Conservation (phyloP, 2,329 filamentous ascomycete genomes). For the Fusarium chaquense region DNA sequence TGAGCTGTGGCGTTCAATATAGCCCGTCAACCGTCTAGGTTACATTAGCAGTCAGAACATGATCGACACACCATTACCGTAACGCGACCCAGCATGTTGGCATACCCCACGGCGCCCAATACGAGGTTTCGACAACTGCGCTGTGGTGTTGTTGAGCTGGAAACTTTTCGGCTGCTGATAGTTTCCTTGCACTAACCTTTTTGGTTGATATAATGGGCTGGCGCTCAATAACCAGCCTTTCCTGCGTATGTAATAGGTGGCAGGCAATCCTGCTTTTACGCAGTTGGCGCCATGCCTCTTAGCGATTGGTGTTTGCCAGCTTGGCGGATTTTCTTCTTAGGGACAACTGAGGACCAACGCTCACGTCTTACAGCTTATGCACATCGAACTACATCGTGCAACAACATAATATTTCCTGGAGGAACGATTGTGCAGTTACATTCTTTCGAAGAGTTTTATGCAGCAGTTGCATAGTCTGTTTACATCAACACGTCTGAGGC, state of each 20-base stretch:
- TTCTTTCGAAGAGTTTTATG: slow-evolving; percentile 14
- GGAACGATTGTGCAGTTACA: slow-evolving; percentile 21
- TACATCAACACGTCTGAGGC: slow-evolving; percentile 9
- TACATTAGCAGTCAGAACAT: slow-evolving; percentile 30
- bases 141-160: slow-evolving; percentile 12
- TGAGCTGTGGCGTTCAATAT: slow-evolving; percentile 35
- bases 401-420: slow-evolving; percentile 1
- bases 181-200: slow-evolving; percentile 26
- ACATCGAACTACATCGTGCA: slow-evolving; percentile 14
- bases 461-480: slow-evolving; percentile 12
- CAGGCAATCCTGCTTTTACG: slow-evolving; percentile 9
- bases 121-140: slow-evolving; percentile 33
- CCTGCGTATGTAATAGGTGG: slow-evolving; percentile 14
- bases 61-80: slow-evolving; percentile 29
- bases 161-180: slow-evolving; percentile 16
- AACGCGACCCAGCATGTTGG: slow-evolving; percentile 34
- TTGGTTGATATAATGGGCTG: slow-evolving; percentile 13
- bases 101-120: slow-evolving; percentile 29
- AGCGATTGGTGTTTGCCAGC: slow-evolving; percentile 18
- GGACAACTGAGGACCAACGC: slow-evolving; percentile 24
- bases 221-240: slow-evolving; percentile 26
- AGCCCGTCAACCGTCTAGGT: slow-evolving; percentile 30
- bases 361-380: slow-evolving; percentile 30
- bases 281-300: slow-evolving; percentile 7
- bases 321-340: slow-evolving; percentile 7